These are phyloP conservation scores for Lentinula sp. DNA, from an alignment of 768 basidiomycete genomes.

Conservation along the genomic window DNA sequence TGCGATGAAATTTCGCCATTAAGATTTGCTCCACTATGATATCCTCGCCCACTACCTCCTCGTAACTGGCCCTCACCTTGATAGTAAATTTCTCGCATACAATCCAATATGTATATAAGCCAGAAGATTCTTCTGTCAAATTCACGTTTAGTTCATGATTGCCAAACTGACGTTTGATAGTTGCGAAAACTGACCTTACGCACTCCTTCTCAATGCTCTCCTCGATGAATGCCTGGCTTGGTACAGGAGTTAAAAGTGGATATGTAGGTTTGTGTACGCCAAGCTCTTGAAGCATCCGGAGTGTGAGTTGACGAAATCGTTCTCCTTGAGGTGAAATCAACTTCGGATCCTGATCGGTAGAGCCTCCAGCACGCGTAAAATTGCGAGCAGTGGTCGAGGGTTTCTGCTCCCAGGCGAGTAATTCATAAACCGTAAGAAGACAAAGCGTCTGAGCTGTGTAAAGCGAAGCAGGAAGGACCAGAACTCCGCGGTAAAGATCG, in stretches of 20 bases:
- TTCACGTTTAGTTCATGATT: neutral
- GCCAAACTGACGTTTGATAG: neutral
- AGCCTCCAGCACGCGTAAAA: neutral
- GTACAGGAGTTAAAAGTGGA: constrained; percentile 51
- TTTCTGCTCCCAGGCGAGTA: constrained; percentile 37
- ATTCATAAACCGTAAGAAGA: constrained; percentile 65
- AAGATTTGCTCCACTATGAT: neutral
- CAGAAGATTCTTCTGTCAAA: constrained; percentile 8
- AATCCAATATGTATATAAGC: constrained; percentile 5
- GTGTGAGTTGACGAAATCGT: constrained; percentile 43
- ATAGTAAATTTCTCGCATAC: constrained; percentile 7
- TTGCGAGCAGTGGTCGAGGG: constrained; percentile 20
- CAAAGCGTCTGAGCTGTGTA: constrained; percentile 73
- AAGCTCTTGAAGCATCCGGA: constrained; percentile 62
- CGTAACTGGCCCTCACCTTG: constrained; percentile 1
- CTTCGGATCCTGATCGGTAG: neutral
- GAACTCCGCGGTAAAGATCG: neutral
- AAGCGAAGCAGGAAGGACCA: constrained; percentile 34
- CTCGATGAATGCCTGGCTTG: constrained; percentile 54
- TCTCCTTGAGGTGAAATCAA: neutral
- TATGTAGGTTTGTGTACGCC: constrained; percentile 61
- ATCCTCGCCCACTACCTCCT: constrained; percentile 3
- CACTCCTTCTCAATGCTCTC: constrained; percentile 69
- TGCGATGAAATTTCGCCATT: neutral
- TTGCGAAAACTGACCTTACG: constrained; percentile 32